phyloP scores from a whole-genome alignment of 2,329 filamentous ascomycete genomes.

The Exophiala sp. region DNA sequence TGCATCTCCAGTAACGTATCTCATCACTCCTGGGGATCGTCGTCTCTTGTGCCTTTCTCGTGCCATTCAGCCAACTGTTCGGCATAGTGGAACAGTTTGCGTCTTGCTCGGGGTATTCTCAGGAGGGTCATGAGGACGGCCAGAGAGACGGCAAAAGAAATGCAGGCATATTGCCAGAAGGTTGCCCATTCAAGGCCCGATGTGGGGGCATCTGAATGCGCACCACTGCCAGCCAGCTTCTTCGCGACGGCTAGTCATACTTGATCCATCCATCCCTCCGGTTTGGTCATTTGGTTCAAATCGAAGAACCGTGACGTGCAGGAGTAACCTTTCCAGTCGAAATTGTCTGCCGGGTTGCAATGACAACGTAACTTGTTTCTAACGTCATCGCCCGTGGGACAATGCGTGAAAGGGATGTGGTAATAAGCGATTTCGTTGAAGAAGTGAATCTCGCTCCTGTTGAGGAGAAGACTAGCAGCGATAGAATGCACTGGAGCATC shows the following conservation, averaged over 20 bases:
- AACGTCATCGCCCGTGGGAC: conserved; percentile 82
- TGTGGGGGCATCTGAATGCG: too few species aligned
- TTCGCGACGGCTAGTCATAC: conserved; percentile 34
- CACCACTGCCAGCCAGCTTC: conserved; percentile 19
- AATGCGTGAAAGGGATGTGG: conserved; percentile 97
- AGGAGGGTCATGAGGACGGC: conserved; percentile 24
- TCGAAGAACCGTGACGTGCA: conserved; percentile 88
- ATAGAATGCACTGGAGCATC: conserved; percentile 99
- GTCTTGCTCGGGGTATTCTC: conserved; percentile 25
- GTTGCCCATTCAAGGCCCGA: conserved; percentile 14
- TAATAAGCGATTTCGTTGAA: conserved; percentile 99
- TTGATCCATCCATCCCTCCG: conserved; percentile 77
- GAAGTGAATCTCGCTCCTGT: conserved; percentile 94
- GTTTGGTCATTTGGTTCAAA: conserved; percentile 74
- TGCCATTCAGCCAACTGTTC: conserved; percentile 27
- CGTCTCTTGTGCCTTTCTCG: conserved; percentile 15
- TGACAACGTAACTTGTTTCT: conserved; percentile 83
- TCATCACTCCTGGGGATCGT: conserved; percentile 2
- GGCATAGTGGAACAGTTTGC: conserved; percentile 22
- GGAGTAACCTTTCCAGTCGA: conserved; percentile 98
- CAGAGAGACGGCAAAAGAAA: conserved; percentile 16
- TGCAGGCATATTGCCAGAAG: conserved; percentile 15
- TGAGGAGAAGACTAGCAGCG: conserved; percentile 77
- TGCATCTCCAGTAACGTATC: neutral
- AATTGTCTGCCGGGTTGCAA: conserved; percentile 95